Evolutionary conservation across 257 asterid species (phyloP).

Genomic region (Solanum etuberosum): DNA sequence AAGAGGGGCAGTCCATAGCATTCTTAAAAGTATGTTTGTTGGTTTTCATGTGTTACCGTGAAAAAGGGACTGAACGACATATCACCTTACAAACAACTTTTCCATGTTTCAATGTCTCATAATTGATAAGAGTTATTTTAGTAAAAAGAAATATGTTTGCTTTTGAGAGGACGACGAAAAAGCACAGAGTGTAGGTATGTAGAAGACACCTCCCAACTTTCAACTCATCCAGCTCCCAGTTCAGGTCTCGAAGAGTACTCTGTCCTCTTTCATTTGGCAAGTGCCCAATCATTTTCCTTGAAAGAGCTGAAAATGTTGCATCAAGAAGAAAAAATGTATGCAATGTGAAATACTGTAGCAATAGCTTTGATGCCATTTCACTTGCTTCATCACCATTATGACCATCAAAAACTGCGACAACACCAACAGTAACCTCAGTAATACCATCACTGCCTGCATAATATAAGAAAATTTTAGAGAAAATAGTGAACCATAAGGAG

Average conservation of each 20-base stretch:
- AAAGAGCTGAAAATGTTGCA: conserved; percentile 51
- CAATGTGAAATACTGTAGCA: conserved; percentile 73
- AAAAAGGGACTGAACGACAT: not conserved
- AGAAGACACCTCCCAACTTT: conserved; percentile 58
- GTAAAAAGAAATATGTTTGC: not conserved
- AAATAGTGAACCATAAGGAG: not conserved
- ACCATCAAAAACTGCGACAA: conserved; percentile 93
- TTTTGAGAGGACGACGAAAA: not conserved
- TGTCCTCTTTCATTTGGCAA: conserved; percentile 38
- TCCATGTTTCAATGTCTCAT: not conserved
- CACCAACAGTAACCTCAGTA: conserved; percentile 64
- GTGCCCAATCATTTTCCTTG: conserved; percentile 41
- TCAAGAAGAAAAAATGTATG: conserved; percentile 90
- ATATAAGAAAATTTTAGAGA: not conserved
- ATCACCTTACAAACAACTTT: not conserved
- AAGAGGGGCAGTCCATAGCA: not conserved
- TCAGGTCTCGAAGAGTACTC: conserved; percentile 23
- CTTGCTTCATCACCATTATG: conserved; percentile 96
- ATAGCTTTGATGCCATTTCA: conserved; percentile 73
- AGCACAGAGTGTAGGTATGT: not conserved
- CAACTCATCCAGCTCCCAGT: conserved; percentile 31
- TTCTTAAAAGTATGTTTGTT: not conserved
- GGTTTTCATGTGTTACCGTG: not conserved
- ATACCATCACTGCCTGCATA: conserved; percentile 51
- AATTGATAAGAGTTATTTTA: not conserved